Base-by-base conservation (phyloP, 495 filamentous ascomycete species). In the Melanomma pulvis-pyrius region DNA sequence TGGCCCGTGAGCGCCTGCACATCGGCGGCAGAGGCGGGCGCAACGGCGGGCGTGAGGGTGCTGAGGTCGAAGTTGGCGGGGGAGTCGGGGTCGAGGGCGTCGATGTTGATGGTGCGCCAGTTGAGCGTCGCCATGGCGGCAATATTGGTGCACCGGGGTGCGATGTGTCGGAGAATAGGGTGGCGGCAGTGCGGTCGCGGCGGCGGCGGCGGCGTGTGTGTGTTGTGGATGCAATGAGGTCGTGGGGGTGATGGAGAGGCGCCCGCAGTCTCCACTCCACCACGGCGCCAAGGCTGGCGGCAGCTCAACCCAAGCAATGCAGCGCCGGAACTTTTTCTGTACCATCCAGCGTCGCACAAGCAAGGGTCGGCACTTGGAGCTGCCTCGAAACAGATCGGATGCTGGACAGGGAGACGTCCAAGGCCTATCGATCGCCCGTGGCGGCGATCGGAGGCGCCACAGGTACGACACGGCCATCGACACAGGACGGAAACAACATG, bases 71-170 rank as follows among this genome's bases (percentile, higher is more conserved):
- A 97, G 83, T 96, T 96, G 74, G 85, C 79, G 49, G 88, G 81
- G 61, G 89, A 90, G 78, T 97, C 92, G n/a, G 92, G 89, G 78
- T 92, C 88, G 59, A 93, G 85, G 68, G 86, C 84, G 78, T 97
- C 92, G 79, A 97, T 87, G 81, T 96, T 91, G 82, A 96, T 93
- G 71, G 91, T 96, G 75, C 92, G 90, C 87, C 91, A 97, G 82
- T 90, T 89, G 73, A 81, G 69, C 73, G 79, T 78, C 47, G 86
- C 78, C 85, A 88, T 88, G 53, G 70, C 59, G 22, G 57, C 17
- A 61, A 36, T 63, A 61, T 71, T 67, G 58, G 63, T 60, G 54
- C 55, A 29, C 55, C 2, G 28, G n/a, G 25, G 12, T 6, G 32
- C 24, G 48, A 36, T 26, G 26, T 22, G 28, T 15, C 19, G 46